phyloP scores from a whole-genome alignment of 371 early-diverging fungal genomes.

The Fennellomyces sp. region DNA sequence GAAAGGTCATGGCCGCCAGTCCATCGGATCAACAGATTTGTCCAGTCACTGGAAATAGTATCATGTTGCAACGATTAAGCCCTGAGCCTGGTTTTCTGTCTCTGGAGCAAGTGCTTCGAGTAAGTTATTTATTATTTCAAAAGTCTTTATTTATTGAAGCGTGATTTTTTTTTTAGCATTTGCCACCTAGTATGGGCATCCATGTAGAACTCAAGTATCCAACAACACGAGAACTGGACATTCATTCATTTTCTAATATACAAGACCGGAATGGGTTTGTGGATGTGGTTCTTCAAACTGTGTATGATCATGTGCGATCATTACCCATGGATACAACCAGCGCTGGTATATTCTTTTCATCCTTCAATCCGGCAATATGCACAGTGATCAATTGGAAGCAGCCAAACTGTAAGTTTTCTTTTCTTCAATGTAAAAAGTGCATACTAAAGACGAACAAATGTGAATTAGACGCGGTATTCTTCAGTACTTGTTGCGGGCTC shows the following conservation, averaged over 20 bases:
- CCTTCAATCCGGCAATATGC: conserved; percentile 90
- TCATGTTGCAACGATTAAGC: conserved; percentile 29
- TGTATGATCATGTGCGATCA: conserved; percentile 69
- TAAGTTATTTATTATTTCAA: conserved; percentile 23
- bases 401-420: conserved; percentile 79
- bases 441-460: background rate
- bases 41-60: conserved; percentile 40
- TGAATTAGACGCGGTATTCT: conserved; percentile 83
- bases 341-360: conserved; percentile 72
- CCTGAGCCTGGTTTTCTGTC: conserved; percentile 54
- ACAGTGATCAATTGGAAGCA: conserved; percentile 96
- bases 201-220: conserved; percentile 87
- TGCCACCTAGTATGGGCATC: conserved; percentile 79
- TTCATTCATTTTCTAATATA: conserved; percentile 58
- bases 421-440: background rate
- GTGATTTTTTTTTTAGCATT: conserved; percentile 39
- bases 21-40: conserved; percentile 26
- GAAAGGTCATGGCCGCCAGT: conserved; percentile 16
- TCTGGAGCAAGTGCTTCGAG: conserved; percentile 79
- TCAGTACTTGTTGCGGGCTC: conserved; percentile 78
- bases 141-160: background rate
- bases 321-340: conserved; percentile 33
- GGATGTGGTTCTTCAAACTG: conserved; percentile 81
- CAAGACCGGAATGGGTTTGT: conserved; percentile 78
- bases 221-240: conserved; percentile 57